phyloP scores from a whole-genome alignment of 2,329 filamentous ascomycete species.

The Cladosporium sp. region DNA sequence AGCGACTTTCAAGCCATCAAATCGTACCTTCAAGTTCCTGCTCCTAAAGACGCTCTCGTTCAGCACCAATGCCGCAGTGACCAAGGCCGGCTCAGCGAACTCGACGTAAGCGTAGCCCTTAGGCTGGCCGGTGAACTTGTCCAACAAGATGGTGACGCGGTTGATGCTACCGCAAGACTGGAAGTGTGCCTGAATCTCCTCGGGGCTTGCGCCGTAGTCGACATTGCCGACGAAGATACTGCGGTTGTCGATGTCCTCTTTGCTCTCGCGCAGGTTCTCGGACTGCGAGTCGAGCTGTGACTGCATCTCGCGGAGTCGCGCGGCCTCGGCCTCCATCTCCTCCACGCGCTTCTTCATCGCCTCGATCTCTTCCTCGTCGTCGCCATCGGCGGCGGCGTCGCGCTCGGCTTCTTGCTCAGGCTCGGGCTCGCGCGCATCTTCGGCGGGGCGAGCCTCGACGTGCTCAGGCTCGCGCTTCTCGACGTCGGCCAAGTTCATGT shows the following conservation, averaged over 20 bases:
- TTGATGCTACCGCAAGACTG: conserved; percentile 97
- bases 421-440: not conserved
- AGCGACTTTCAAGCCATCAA: not conserved
- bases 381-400: conserved; percentile 27
- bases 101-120: conserved; percentile 99
- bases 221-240: conserved; percentile 99
- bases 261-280: conserved; percentile 80
- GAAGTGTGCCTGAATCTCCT: conserved; percentile 98
- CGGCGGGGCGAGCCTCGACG: conserved; percentile 1
- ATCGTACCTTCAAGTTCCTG: conserved; percentile 82
- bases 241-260: conserved; percentile 89
- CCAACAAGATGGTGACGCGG: conserved; percentile 90
- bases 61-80: conserved; percentile 87
- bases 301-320: conserved; percentile 53
- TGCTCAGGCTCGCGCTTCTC: conserved; percentile 10
- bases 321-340: conserved; percentile 56
- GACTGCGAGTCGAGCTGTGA: conserved; percentile 73
- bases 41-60: conserved; percentile 97
- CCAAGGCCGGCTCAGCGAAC: conserved; percentile 88
- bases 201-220: conserved; percentile 92
- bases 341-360: conserved; percentile 52
- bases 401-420: conserved; percentile 12
- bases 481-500: conserved; percentile 3
- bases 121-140: conserved; percentile 98
- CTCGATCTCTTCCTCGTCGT: conserved; percentile 40